phyloP scores from a whole-genome alignment of 345 rosid genomes.

The Ricinus communis region DNA sequence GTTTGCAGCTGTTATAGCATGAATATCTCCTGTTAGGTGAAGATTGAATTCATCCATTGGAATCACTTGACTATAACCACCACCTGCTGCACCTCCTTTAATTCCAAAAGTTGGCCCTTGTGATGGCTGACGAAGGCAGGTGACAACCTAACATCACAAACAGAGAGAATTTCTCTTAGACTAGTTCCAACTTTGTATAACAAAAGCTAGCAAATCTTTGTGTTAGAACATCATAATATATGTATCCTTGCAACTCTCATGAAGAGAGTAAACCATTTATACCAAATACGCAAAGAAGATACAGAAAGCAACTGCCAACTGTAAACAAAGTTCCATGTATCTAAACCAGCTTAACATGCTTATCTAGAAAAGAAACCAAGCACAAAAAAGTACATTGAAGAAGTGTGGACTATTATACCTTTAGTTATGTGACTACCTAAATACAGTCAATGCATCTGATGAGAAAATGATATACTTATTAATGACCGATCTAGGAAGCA shows the following conservation, averaged over 20 bases:
- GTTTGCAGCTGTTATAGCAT: conserved; percentile 98
- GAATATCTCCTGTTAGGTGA: conserved; percentile 96
- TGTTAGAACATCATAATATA: neutral
- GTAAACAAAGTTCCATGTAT: neutral
- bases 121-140: conserved; percentile 98
- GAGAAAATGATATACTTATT: neutral
- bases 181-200: neutral
- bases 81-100: conserved; percentile 99
- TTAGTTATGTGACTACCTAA: neutral
- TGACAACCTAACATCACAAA: conserved; percentile 62
- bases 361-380: neutral
- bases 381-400: neutral
- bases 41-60: conserved; percentile 99
- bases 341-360: neutral
- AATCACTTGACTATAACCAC: conserved; percentile 97
- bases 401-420: neutral
- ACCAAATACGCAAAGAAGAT: neutral
- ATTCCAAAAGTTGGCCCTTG: conserved; percentile 99
- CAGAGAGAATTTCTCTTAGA: neutral
- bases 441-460: neutral
- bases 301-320: neutral
- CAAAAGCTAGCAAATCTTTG: neutral
- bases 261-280: neutral
- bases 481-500: neutral
- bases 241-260: neutral